Base-by-base conservation (phyloP, 2,329 filamentous ascomycete genomes). In the Paecilomyces sp. region DNA sequence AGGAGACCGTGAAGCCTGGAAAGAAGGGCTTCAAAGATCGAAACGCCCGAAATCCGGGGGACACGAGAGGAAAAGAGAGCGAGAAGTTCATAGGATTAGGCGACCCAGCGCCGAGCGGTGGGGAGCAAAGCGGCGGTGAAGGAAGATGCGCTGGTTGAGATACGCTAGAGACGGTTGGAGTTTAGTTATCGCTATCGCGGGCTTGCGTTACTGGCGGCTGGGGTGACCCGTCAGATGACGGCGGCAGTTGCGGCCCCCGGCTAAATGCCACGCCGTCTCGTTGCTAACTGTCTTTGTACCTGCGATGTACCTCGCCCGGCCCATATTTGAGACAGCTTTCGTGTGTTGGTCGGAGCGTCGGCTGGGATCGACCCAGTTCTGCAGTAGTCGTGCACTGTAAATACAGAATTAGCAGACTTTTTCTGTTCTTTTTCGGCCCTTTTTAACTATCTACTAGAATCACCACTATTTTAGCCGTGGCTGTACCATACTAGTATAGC, bases 81-180 rank as follows among this genome's bases (percentile, higher is more conserved):
- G 58, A 64, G 62, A 67, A 65, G 67, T 63, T 66, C 66, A 71
- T 66, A 69, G 70, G 68, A 70, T 66, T 66, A 69, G 60, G 64
- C 64, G 65, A 67, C 67, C 64, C 62, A 62, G 63, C 58, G 64
- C 62, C 66, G 73, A 69, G 70, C 73, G 76, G 77, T 76, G 77
- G 71, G 71, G 69, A 72, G 68, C 68, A 70, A 76, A 76, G 71
- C 72, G 75, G 75, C 75, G 75, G 75, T 77, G 75, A 76, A 72
- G 65, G 67, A 64, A 55, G 65, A 47, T 54, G 56, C 52, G 65
- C 59, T 61, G 66, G 58, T 65, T 67, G 67, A 71, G 71, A 69
- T 72, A 70, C 72, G 74, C 72, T 73, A 74, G 72, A 68, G 68
- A 64, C 66, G 65, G 64, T 66, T 69, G 65, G 69, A 67, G 68